Evolutionary conservation across 139 green algal species (phyloP), one percentile per base, ranked within the genome.

Genomic region (Chlorella sorokiniana): DNA sequence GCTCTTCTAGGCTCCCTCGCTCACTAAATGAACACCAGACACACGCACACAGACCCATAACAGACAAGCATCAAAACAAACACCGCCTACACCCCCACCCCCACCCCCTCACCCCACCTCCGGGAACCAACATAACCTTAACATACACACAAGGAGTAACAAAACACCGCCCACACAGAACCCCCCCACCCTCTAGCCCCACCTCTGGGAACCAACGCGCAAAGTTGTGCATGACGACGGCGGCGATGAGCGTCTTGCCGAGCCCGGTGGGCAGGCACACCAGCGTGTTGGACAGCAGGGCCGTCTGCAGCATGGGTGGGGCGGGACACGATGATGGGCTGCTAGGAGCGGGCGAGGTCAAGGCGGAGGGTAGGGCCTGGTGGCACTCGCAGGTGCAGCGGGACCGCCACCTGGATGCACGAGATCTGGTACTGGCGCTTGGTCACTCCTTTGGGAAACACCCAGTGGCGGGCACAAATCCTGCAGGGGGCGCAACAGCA

Each of bases 241-340:
- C 94, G 22, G 96, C 96, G 35, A 99, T 95, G 20, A 98, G 88
- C 25, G 96, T 99, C 91, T 99, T 99, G 72, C 96, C 96, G 41
- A 98, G 89, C 22, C 96, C 96, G 0, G 96, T 99, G 68, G 96
- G 96, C 74, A 99, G 90, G 82, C 92, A 97, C 29, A 98, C 93
- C 27, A 99, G 89, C 7, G 94, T 98, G 88, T 99, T 99, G 81
- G 86, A 63, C 45, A 96, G 92, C 48, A 98, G 89, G 37, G 93
- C 92, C 5, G 86, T 85, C 35, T 87, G 73, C 23, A 84, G 45
- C 3, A 11, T 9, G 31, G 3, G 23, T 44, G 4, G 4, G 18
- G 45, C n/a, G 61, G 61, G 35, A 35, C 31, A 23, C 1, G 40
- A 1, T 6, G 38, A 2, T 38, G 38, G 27, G 38, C 22, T 38